Evolutionary conservation across 257 asterid species (phyloP).

Genomic region (Solanum sejunctum): DNA sequence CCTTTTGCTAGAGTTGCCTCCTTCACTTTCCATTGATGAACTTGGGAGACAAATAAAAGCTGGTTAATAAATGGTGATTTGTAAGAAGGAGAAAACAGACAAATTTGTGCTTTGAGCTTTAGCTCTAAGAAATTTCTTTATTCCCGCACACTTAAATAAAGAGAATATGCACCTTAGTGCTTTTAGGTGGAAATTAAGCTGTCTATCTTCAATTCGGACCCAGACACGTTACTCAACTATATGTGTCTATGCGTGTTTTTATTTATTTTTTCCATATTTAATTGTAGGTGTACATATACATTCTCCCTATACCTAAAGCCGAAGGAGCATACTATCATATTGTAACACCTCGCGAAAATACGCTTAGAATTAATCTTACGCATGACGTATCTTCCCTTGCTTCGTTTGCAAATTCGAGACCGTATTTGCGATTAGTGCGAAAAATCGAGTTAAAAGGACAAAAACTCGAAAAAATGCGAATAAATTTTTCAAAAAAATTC

Average conservation of each 20-base stretch:
- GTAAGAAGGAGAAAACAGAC: background rate
- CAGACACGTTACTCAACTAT: background rate
- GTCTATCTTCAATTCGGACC: background rate
- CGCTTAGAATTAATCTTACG: too few species aligned
- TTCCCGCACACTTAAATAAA: background rate
- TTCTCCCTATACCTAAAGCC: background rate
- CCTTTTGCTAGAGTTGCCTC: background rate
- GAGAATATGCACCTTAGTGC: background rate
- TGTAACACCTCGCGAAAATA: too few species aligned
- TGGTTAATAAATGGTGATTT: background rate
- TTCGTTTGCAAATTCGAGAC: too few species aligned
- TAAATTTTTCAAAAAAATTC: too few species aligned
- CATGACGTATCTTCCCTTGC: too few species aligned
- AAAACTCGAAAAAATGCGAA: too few species aligned
- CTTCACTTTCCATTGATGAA: constrained; percentile 19
- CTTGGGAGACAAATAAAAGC: background rate
- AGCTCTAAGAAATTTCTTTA: background rate
- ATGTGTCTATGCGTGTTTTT: background rate
- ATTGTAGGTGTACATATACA: background rate
- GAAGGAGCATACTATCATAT: background rate
- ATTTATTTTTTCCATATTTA: background rate
- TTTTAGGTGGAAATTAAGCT: background rate
- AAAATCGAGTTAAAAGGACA: too few species aligned
- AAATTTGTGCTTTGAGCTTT: background rate
- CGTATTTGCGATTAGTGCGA: too few species aligned